Base-by-base conservation (phyloP, 129 eudicot species). In the Chrysanthemum seticuspe region DNA sequence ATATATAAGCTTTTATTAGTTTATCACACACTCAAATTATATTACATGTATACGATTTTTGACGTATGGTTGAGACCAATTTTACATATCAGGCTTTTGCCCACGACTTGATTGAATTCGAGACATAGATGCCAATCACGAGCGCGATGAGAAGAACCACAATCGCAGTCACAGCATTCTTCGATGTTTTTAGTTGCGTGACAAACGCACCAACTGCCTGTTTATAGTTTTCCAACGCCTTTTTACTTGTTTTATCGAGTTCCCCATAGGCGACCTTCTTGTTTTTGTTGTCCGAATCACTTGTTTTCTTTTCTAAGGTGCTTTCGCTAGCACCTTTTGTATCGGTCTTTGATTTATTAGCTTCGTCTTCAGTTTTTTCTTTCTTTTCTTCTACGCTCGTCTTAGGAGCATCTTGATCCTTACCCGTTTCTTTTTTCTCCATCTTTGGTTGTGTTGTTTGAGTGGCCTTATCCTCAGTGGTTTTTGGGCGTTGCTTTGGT, bases 91-190 rank as follows among this genome's bases (percentile, higher is more conserved):
- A n/a, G 53, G 56, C 55, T 40, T 62, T 77, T 10, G 57, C 49
- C 72, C 83, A 76, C 45, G 68, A 83, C 71, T 68, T 83, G 57
- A 73, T 60, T 51, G 78, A 70, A 48, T 62, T 57, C 8, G 81
- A 67, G 47, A 85, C 59, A 61, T 79, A 86, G 4, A 89, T 45
- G 40, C 87, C 89, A 56, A 89, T 58, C 54, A 57, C 84, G 48
- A 89, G 71, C 54, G 72, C 96, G 12, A 82, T 5, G 10, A 82
- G 64, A 65, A 77, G 65, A 65, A 77, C 61, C 72, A 80, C 63
- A 27, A 80, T 58, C 67, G 72, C 8, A 29, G 60, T 76, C 74
- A 85, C 73, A 77, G 52, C 69, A 75, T 76, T 70, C 65, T 77
- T 76, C 6, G 74, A 75, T 52, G 63, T 80, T 82, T 85, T 87